Base-by-base conservation (phyloP, 768 basidiomycete species). In the Leccinum fibrillosum region DNA sequence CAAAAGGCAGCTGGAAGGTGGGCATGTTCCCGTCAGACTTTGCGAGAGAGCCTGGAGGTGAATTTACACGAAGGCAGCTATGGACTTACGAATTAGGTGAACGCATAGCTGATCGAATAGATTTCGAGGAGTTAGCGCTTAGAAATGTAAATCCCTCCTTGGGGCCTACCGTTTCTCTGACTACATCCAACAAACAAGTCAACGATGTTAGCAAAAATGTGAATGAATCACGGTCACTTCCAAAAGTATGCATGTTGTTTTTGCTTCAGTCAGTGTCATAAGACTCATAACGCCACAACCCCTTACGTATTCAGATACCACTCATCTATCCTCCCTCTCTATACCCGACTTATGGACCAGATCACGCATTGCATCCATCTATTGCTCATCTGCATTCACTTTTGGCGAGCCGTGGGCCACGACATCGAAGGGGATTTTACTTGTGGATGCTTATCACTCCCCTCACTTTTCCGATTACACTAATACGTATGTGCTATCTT, bases 101-200 rank as follows among this genome's bases (percentile, higher is more conserved):
- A 74, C 82, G 82, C 21, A 69, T 90, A 2, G 77, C 86, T 21
- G 87, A 91, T 71, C 77, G 81, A 21, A 76, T 91, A 60, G 91
- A 91, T 52, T 92, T 91, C 62, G 91, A 92, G 71, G 90, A 93
- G 69, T 77, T 88, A 35, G 86, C 85, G 8, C 76, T 93, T 64
- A 89, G 89, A 70, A 79, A 82, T 32, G 74, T 93, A 32, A 86
- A 92, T 64, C 84, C 88, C 17, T 83, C 86, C 10, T 64, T 87
- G 49, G 88, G 84, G 0, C 88, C 88, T n/a, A 69, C 76, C 1
- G 57, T 82, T 12, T 62, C 70, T 37, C 30, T 62, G 72, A 39
- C 67, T 66, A 50, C 59, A 21, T 51, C 56, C n/a, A 58, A 57
- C 17, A 62, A 56, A 35, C 70, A 60, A 37, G 59, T 52, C 53